Percentiles rank a stretch among this genome's conserved stretches.
Conservation (phyloP, 768 basidiomycete genomes). For the Dendrothele bispora region DNA sequence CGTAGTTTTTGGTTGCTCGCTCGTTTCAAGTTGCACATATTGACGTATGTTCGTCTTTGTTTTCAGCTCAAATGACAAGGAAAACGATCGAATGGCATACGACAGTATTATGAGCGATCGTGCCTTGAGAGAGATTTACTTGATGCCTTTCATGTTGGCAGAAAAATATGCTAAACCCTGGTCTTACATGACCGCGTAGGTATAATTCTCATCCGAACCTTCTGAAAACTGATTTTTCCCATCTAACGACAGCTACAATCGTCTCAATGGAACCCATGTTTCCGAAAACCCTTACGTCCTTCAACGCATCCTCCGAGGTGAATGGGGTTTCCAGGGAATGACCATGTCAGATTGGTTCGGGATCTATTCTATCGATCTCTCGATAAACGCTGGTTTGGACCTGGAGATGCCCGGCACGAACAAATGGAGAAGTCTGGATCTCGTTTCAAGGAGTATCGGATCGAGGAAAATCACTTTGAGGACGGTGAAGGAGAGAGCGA, state of each 20-base stretch:
- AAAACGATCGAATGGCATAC: conserved; percentile 70
- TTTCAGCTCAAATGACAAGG: conserved; percentile 74
- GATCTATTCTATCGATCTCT: conserved; percentile 60
- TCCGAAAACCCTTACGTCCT: conserved; percentile 66
- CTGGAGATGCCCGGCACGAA: conserved; percentile 79
- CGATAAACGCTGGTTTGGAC: conserved; percentile 76
- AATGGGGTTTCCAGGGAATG: conserved; percentile 10
- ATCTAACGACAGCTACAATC: conserved; percentile 49
- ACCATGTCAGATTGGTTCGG: conserved; percentile 52
- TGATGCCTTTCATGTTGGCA: conserved; percentile 75
- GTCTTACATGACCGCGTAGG: conserved; percentile 70
- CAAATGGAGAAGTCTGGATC: conserved; percentile 74
- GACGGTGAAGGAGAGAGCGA: conserved; percentile 65
- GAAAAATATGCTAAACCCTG: conserved; percentile 61
- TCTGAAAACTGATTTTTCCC: conserved; percentile 6
- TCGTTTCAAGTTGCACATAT: conserved; percentile 5
- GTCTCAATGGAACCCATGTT: conserved; percentile 73
- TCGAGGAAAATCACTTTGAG: conserved; percentile 66
- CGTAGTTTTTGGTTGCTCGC: not conserved
- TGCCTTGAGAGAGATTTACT: conserved; percentile 70
- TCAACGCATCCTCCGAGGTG: conserved; percentile 43
- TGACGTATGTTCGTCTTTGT: not conserved
- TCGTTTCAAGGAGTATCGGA: conserved; percentile 58
- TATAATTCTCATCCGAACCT: conserved; percentile 1
- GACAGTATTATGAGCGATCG: conserved; percentile 66